Base-by-base conservation (phyloP, 352 stramenopile species). In the Phytophthora aleatoria region DNA sequence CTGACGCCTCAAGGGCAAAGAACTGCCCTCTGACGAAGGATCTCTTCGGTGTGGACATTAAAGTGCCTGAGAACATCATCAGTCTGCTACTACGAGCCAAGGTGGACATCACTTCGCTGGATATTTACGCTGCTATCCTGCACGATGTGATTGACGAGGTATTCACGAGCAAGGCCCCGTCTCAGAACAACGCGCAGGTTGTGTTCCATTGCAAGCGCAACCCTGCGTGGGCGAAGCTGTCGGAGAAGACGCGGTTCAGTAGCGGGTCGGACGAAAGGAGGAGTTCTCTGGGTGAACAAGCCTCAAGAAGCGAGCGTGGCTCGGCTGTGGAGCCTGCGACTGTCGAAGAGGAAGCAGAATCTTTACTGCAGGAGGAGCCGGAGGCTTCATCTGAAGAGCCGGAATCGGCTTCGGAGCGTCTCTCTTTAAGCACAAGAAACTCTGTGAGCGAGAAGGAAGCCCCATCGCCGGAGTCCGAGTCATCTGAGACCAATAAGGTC, bases 111-210 rank as follows among this genome's bases (percentile, higher is more conserved):
- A 77, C 81, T 6, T 66, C 77, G 35, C 74, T 92, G 27, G 75
- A 87, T 27, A 90, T 92, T 30, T 91, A 94, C 60, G 80, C 81
- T n/a, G 76, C 77, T 1, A 79, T 94, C 56, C 64, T 94, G 6
- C 83, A 94, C 58, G 83, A 94, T 44, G 80, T 90, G 52, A 80
- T 94, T 30, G 82, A 91, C 30, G 83, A 92, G 59, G 74, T 92
- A 5, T 84, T 94, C 16, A 73, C 75, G 5, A 83, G 60, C 42
- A 79, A 89, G 35, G 69, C 69, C 0, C 83, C 79, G 33, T 87
- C 81, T 10, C 62, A 86, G 51, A 92, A 91, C 66, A 94, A 94
- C 45, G 67, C 76, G 9, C 76, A 87, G 38, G 68, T 94, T 33
- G 69, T 90, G 41, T 83, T 84, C 35, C 71, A 91, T 56, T 94